Conservation (phyloP, 2,329 filamentous ascomycete species). For the Beauveria bassiana region DNA sequence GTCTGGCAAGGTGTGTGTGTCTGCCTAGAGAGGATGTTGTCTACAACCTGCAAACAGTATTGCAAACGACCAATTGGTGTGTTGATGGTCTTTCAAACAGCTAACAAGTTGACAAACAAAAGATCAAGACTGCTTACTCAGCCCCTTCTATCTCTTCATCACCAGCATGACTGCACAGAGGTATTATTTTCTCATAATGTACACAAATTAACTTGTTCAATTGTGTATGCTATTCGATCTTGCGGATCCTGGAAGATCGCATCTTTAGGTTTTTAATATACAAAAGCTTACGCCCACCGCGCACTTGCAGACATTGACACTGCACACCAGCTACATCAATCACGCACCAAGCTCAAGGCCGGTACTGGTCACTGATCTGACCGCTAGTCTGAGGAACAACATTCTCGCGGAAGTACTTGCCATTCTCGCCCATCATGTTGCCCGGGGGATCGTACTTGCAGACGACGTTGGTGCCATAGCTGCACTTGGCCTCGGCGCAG, state of each 20-base stretch:
- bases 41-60: too few relatives aligned
- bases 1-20: too few relatives aligned
- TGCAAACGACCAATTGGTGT: not conserved
- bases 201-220: too few relatives aligned
- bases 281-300: not conserved
- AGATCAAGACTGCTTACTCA: not conserved
- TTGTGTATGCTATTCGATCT: too few relatives aligned
- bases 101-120: not conserved
- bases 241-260: not conserved
- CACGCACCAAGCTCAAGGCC: not conserved
- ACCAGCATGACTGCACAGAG: too few relatives aligned
- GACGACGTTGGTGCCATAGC: slow-evolving; percentile 6
- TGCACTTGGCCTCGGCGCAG: slow-evolving; percentile 31
- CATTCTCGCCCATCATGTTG: slow-evolving; percentile 4
- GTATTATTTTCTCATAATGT: not conserved
- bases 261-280: not conserved
- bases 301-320: not conserved
- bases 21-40: too few relatives aligned
- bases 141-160: not conserved
- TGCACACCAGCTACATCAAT: not conserved
- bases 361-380: not conserved
- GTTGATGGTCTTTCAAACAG: not conserved
- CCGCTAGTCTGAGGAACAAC: slow-evolving; percentile 6
- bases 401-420: slow-evolving; percentile 1
- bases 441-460: slow-evolving; percentile 5